phyloP scores from a whole-genome alignment of 371 early-diverging fungal genomes.

The Syncephalis fuscata region DNA sequence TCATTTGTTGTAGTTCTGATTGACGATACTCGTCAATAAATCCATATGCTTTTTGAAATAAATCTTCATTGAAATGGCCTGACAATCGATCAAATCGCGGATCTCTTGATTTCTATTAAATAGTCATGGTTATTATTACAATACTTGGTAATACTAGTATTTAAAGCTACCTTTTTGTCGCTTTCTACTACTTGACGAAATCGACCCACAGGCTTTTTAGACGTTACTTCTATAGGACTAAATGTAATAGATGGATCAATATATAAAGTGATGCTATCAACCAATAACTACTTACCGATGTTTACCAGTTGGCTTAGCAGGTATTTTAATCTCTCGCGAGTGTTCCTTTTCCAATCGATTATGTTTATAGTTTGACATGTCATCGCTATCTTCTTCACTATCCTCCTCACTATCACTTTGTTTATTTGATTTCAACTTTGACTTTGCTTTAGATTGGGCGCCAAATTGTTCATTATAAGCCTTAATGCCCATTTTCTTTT shows the following conservation, averaged over 20 bases:
- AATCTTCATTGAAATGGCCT: constrained; percentile 65
- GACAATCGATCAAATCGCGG: constrained; percentile 73
- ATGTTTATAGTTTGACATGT: constrained; percentile 5
- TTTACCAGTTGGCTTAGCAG: too few species aligned
- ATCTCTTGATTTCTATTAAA: constrained; percentile 42
- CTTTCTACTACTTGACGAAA: constrained; percentile 51
- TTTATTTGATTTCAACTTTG: constrained; percentile 9
- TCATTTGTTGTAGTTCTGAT: constrained; percentile 43
- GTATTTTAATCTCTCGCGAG: too few species aligned
- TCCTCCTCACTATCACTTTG: constrained; percentile 6
- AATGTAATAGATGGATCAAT: constrained; percentile 7
- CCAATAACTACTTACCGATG: too few species aligned
- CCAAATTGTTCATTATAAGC: constrained; percentile 21
- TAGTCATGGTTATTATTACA: neutral
- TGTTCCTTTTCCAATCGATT: too few species aligned
- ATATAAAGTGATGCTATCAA: constrained; percentile 4
- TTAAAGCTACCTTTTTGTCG: constrained; percentile 19
- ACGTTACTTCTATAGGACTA: constrained; percentile 59
- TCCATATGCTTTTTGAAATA: constrained; percentile 67
- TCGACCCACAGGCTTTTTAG: constrained; percentile 61
- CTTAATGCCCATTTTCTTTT: constrained; percentile 34
- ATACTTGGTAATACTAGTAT: too few species aligned
- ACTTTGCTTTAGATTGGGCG: too few species aligned
- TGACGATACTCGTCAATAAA: constrained; percentile 61
- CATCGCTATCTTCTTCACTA: constrained; percentile 4